phyloP scores from a whole-genome alignment of 169 alveolate species.

The Eimeria acervulina region DNA sequence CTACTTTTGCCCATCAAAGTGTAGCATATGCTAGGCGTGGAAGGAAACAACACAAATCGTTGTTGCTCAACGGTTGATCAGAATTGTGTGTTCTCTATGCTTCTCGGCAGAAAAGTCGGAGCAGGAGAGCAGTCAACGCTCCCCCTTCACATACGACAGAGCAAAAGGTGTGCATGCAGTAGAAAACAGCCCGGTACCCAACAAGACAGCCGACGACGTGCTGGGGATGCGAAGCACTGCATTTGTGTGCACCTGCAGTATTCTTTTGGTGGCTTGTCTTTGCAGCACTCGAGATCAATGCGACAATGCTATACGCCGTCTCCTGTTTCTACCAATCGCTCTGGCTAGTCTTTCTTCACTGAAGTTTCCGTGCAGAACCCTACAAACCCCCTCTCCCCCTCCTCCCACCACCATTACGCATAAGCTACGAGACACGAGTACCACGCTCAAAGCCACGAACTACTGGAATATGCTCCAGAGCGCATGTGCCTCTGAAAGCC shows the following conservation, averaged over 20 bases:
- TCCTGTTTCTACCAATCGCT: slow-evolving; percentile 30
- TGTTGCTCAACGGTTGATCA: background rate
- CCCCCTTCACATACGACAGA: background rate
- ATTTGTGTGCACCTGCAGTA: background rate
- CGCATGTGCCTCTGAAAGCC: background rate
- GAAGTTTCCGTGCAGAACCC: background rate
- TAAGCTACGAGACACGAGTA: background rate
- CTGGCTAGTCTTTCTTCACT: slow-evolving; percentile 75
- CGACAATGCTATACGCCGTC: slow-evolving; percentile 52
- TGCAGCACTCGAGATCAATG: slow-evolving; percentile 57
- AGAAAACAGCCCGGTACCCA: background rate
- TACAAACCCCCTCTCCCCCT: background rate
- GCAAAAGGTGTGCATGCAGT: background rate
- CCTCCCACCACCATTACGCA: background rate
- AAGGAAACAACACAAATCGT: background rate
- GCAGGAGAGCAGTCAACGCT: background rate
- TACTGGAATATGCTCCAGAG: background rate
- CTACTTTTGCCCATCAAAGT: background rate
- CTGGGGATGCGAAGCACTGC: too few relatives aligned
- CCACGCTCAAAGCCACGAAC: background rate
- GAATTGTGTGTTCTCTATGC: background rate
- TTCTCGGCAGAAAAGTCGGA: slow-evolving; percentile 17
- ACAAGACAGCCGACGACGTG: background rate
- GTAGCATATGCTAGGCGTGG: background rate
- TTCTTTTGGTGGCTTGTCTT: background rate